A percentile compares a stretch with the other conserved stretches of the same genome.
phyloP scores from a whole-genome alignment of 2,329 filamentous ascomycete species.

The Penicillium sp. region DNA sequence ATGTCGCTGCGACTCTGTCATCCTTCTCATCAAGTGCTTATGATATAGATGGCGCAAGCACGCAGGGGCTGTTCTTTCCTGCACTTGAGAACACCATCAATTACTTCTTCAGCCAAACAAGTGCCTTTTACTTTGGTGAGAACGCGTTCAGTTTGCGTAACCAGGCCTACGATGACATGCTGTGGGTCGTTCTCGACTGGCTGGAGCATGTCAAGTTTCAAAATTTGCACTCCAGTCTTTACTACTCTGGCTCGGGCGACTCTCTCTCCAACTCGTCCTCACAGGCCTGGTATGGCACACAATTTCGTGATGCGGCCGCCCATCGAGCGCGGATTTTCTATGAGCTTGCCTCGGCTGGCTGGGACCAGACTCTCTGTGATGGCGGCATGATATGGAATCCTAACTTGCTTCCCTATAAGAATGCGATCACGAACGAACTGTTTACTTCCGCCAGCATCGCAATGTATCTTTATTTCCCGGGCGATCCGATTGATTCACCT shows the following conservation, averaged over 20 bases:
- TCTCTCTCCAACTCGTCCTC: constrained; percentile 16
- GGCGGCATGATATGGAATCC: constrained; percentile 94
- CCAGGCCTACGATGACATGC: constrained; percentile 86
- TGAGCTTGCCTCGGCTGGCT: constrained; percentile 70
- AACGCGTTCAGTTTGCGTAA: constrained; percentile 67
- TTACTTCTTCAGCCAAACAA: constrained; percentile 69
- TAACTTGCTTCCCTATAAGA: constrained; percentile 76
- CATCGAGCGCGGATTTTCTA: constrained; percentile 82
- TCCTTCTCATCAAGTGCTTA: constrained; percentile 58
- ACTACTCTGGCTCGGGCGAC: constrained; percentile 44
- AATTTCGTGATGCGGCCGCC: constrained; percentile 71
- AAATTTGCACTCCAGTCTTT: constrained; percentile 58
- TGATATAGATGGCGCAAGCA: constrained; percentile 21
- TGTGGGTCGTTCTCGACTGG: constrained; percentile 93
- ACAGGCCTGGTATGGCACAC: constrained; percentile 63
- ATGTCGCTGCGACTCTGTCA: constrained; percentile 65
- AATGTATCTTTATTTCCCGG: constrained; percentile 88
- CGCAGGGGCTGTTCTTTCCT: constrained; percentile 29
- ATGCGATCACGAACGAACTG: constrained; percentile 90
- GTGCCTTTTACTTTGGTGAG: constrained; percentile 81
- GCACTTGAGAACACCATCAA: constrained; percentile 73
- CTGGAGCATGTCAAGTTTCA: constrained; percentile 75
- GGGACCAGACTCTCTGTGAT: constrained; percentile 72
- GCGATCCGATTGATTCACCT: constrained; percentile 67
- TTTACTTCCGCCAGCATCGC: constrained; percentile 76